Conservation (phyloP, 2,329 filamentous ascomycete species). For the Microsporum audouinii region DNA sequence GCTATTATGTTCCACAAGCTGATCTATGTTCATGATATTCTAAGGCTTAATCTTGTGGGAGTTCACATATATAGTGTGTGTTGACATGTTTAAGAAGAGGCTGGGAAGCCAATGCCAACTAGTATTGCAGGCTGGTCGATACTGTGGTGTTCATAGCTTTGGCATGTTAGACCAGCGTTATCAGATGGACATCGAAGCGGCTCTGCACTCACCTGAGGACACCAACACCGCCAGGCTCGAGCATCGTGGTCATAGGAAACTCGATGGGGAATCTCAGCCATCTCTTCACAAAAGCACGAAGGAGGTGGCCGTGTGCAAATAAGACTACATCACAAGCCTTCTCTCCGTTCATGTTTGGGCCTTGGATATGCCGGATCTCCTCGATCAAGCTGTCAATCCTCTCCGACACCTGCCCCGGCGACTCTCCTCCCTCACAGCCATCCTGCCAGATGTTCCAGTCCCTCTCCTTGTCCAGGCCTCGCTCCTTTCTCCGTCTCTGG, state of each 20-base stretch:
- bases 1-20: neutral
- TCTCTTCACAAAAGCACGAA: conserved; percentile 38
- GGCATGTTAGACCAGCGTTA: neutral
- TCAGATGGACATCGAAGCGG: neutral
- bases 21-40: neutral
- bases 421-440: conserved; percentile 47
- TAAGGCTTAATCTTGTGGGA: neutral
- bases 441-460: conserved; percentile 41
- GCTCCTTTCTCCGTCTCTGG: conserved; percentile 32
- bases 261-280: conserved; percentile 36
- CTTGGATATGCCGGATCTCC: conserved; percentile 32
- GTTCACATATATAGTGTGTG: neutral
- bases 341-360: conserved; percentile 31
- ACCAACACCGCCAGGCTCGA: conserved; percentile 16
- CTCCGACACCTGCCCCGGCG: conserved; percentile 28
- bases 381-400: conserved; percentile 35
- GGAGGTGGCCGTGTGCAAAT: conserved; percentile 36
- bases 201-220: conserved; percentile 4
- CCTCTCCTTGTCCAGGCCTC: conserved; percentile 39
- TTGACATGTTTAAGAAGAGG: neutral
- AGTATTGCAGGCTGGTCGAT: conserved; percentile 8
- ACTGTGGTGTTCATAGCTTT: conserved; percentile 4
- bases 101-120: conserved; percentile 8
- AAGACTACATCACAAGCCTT: conserved; percentile 29
- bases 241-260: conserved; percentile 34